A percentile compares a stretch with the other conserved stretches of the same genome.
Conservation (phyloP, 495 filamentous ascomycete genomes). For the Hypomontagnella submonticulosa region DNA sequence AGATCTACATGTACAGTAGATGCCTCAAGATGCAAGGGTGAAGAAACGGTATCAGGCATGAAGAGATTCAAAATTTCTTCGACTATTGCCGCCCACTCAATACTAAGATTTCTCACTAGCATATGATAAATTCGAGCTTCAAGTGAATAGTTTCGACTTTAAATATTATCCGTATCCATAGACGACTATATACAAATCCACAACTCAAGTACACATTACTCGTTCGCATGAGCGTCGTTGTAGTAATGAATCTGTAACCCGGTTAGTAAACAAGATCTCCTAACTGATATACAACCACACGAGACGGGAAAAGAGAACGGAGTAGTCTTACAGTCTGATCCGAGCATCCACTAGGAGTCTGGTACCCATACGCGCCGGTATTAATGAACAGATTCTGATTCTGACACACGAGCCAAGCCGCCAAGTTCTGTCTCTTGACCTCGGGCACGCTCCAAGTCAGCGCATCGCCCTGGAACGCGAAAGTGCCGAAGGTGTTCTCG, state of each 20-base stretch:
- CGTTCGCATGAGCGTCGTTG: constrained; percentile 54
- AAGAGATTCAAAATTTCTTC: too few relatives aligned
- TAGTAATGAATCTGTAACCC: constrained; percentile 59
- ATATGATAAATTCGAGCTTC: too few relatives aligned
- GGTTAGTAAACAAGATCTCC: constrained; percentile 21
- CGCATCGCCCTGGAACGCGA: constrained; percentile 67
- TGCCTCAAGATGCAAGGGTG: too few relatives aligned
- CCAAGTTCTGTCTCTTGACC: constrained; percentile 63
- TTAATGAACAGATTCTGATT: constrained; percentile 67
- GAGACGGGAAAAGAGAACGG: not conserved
- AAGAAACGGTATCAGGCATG: too few relatives aligned
- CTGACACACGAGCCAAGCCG: constrained; percentile 68
- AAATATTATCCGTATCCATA: too few relatives aligned
- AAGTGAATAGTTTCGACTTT: too few relatives aligned
- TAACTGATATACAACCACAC: not conserved
- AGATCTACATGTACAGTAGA: too few relatives aligned
- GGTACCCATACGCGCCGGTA: constrained; percentile 67
- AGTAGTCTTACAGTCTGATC: constrained; percentile 66
- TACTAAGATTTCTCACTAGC: too few relatives aligned
- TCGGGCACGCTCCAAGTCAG: constrained; percentile 63
- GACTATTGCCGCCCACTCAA: too few relatives aligned
- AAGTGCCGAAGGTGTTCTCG: constrained; percentile 67
- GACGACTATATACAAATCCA: too few relatives aligned
- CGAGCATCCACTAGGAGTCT: constrained; percentile 66
- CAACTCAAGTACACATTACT: constrained; percentile 16